Evolutionary conservation across 768 basidiomycete species (phyloP).

Genomic region (Gloeophyllum trabeum): DNA sequence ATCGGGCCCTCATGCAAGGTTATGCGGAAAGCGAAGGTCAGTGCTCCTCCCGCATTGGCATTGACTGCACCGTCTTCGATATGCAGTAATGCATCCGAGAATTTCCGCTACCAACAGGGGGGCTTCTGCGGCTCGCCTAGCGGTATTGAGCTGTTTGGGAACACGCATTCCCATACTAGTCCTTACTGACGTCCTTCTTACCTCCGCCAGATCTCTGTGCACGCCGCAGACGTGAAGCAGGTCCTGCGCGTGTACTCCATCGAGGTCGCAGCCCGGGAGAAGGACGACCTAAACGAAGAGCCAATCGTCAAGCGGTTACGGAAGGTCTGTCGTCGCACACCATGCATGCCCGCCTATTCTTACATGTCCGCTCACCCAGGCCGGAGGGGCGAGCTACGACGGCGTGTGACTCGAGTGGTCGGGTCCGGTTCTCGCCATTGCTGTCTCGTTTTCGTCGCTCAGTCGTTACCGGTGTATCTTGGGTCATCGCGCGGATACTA

Average conservation of each 20-base stretch:
- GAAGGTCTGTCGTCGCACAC: constrained; percentile 39
- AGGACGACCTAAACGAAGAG: constrained; percentile 79
- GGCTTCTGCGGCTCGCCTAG: too few relatives aligned
- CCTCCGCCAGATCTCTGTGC: constrained; percentile 72
- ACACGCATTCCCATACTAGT: neutral
- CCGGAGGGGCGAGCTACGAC: constrained; percentile 84
- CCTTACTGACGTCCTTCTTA: constrained; percentile 7
- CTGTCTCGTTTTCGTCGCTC: neutral
- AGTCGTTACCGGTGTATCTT: neutral
- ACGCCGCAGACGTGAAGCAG: constrained; percentile 77
- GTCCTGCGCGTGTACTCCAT: constrained; percentile 73
- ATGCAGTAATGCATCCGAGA: too few relatives aligned
- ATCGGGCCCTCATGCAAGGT: constrained; percentile 77
- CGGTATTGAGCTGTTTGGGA: too few relatives aligned
- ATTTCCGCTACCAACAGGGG: too few relatives aligned
- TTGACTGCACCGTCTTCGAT: too few relatives aligned
- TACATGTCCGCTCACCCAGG: constrained; percentile 29
- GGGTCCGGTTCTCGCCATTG: neutral
- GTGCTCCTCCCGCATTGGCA: constrained; percentile 11
- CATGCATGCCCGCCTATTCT: constrained; percentile 8
- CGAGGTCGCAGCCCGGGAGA: constrained; percentile 77
- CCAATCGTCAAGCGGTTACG: constrained; percentile 74
- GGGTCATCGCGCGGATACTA: too few relatives aligned
- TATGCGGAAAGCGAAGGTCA: constrained; percentile 86
- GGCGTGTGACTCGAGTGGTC: constrained; percentile 40